Base-by-base conservation (phyloP, 2,329 filamentous ascomycete genomes). In the Chrysosporium queenslandicum region DNA sequence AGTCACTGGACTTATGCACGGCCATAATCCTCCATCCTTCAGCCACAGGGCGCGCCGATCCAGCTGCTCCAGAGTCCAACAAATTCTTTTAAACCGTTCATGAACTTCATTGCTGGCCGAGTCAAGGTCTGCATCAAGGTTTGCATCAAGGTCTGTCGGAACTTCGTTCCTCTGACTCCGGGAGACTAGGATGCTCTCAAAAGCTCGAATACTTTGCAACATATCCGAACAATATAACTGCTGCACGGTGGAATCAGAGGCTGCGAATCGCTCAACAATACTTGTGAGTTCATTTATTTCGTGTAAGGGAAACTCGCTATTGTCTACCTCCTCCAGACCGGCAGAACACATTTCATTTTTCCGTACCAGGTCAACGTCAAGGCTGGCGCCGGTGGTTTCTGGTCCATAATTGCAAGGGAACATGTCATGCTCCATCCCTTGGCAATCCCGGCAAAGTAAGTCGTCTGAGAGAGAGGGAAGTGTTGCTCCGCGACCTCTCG, bases 271-370 rank as follows among this genome's bases (percentile, higher is more conserved):
- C 20, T 34, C 21, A 6, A 53, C 46, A 29, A 55, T 53, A 18
- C 27, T 9, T 12, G 20, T 43, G 2, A 53, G 46, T 29, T 53
- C 50, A 12, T 40, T 21, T 5, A 52, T 46, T 25, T 47, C 50
- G 11, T n/a, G 18, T 21, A n/a, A 39, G 65, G 61, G 3, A 47
- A 50, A 45, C 68, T 52, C 12, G 18, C 39, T 4, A 75, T 56
- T 0, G 42, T 6, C 49, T 79, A 74, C 0, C 21, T 67, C 39
- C 7, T 64, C 52, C 1, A n/a, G 79, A 53, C 56, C 79, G 73
- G 0, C 65, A 69, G 0, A 80, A 65, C 25, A 4, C 18, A 7
- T 11, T 25, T 25, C 7, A n/a, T 43, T 4, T 36, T 16, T n/a
- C n/a, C n/a, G n/a, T n/a, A n/a, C n/a, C n/a, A n/a, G n/a, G n/a